Conservation (phyloP, 1,284 basidiomycete species). For the Schizophyllum amplum region DNA sequence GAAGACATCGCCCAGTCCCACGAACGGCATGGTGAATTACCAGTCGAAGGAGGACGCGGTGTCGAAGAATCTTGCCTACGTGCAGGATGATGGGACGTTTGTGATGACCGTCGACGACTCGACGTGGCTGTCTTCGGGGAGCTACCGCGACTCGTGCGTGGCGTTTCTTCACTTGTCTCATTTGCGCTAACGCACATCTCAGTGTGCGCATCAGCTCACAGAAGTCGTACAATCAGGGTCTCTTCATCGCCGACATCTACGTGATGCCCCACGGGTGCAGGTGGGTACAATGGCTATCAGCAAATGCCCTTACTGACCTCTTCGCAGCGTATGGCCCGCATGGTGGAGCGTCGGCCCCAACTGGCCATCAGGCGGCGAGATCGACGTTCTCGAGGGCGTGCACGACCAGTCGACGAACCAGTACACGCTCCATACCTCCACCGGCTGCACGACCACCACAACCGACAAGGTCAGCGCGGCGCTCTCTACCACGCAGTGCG, state of each 20-base stretch:
- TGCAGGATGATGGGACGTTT: slow-evolving; percentile 44
- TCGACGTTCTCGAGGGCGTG: slow-evolving; percentile 54
- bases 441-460: slow-evolving; percentile 24
- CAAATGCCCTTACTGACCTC: no score
- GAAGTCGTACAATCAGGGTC: slow-evolving; percentile 56
- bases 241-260: slow-evolving; percentile 74
- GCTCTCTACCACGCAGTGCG: slow-evolving; percentile 25
- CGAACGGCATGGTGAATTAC: slow-evolving; percentile 56
- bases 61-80: slow-evolving; percentile 45
- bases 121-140: slow-evolving; percentile 39
- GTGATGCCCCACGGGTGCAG: slow-evolving; percentile 68
- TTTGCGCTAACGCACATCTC: slow-evolving; percentile 5
- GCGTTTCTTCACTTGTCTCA: neutral
- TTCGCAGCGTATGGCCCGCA: slow-evolving; percentile 69
- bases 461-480: slow-evolving; percentile 11
- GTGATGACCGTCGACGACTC: slow-evolving; percentile 59
- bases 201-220: slow-evolving; percentile 69
- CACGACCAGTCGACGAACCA: slow-evolving; percentile 39
- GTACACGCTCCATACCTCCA: slow-evolving; percentile 44
- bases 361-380: slow-evolving; percentile 53
- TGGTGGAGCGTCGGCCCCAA: slow-evolving; percentile 30
- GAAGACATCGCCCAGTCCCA: slow-evolving; percentile 32
- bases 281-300: no score
- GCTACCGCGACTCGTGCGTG: slow-evolving; percentile 57
- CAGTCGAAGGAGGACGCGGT: slow-evolving; percentile 36